phyloP scores from a whole-genome alignment of 2,329 filamentous ascomycete genomes.

The Gremmenia infestans region DNA sequence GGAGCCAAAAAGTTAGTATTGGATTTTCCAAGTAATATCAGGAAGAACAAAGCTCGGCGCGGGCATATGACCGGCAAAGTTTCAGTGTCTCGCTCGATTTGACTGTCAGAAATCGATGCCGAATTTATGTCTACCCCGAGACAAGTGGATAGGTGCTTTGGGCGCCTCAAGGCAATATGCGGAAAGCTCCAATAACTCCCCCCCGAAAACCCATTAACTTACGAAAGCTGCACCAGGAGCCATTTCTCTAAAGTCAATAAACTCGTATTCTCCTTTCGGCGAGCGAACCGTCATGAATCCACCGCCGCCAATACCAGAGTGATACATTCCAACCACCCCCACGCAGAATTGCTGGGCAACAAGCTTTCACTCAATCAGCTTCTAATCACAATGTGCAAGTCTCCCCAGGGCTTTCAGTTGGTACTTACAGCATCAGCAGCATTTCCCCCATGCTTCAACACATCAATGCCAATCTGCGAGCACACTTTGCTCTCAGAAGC shows the following conservation, averaged over 20 bases:
- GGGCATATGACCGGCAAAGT: too few species aligned
- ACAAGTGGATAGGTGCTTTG: too few species aligned
- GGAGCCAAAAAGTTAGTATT: too few species aligned
- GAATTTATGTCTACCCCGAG: too few species aligned
- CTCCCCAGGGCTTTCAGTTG: too few species aligned
- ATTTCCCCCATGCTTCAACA: slow-evolving; percentile 55
- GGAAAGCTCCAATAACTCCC: too few species aligned
- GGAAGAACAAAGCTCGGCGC: too few species aligned
- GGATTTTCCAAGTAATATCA: too few species aligned
- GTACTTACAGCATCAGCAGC: slow-evolving; percentile 45
- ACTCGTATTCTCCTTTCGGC: slow-evolving; percentile 57
- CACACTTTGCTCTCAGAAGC: slow-evolving; percentile 67
- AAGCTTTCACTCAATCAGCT: slow-evolving; percentile 33
- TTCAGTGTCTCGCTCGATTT: too few species aligned
- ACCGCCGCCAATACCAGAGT: slow-evolving; percentile 60
- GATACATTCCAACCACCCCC: slow-evolving; percentile 50
- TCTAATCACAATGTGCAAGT: neutral
- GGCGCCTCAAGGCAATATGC: too few species aligned
- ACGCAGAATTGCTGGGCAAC: slow-evolving; percentile 50
- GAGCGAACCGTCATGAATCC: slow-evolving; percentile 61
- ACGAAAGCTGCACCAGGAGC: slow-evolving; percentile 53
- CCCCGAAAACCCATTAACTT: too few species aligned
- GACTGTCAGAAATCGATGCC: too few species aligned
- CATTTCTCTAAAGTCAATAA: slow-evolving; percentile 64
- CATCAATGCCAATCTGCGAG: slow-evolving; percentile 61